phyloP scores from a whole-genome alignment of 148 eudicot species.

The Chenopodium suecicum region DNA sequence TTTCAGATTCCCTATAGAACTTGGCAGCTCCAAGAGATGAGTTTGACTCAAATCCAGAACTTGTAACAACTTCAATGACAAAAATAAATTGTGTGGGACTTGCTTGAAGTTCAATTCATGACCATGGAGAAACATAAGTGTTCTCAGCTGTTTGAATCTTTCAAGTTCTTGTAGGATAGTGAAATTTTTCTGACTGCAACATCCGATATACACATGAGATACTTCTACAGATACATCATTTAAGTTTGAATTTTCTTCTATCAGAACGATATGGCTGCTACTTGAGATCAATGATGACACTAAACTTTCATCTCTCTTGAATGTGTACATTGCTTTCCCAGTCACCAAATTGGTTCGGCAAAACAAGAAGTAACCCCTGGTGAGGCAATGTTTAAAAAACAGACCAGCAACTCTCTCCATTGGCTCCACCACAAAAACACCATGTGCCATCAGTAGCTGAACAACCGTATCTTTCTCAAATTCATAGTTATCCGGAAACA shows the following conservation, averaged over 20 bases:
- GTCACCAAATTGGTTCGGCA: background rate
- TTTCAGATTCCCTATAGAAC: constrained; percentile 22
- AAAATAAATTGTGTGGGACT: constrained; percentile 27
- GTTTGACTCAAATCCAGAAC: constrained; percentile 33
- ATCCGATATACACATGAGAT: constrained; percentile 10
- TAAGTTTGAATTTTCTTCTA: background rate
- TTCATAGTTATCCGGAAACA: constrained; percentile 14
- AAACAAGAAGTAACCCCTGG: background rate
- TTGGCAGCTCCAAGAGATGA: constrained; percentile 30
- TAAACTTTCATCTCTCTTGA: background rate
- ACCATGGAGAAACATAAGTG: constrained; percentile 18
- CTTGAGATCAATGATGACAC: background rate
- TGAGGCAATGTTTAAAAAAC: background rate
- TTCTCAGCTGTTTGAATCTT: constrained; percentile 5
- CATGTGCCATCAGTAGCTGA: constrained; percentile 16
- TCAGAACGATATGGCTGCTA: background rate
- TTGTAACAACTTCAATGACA: constrained; percentile 4
- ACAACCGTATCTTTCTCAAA: constrained; percentile 13
- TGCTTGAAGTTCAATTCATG: constrained; percentile 8
- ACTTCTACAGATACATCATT: background rate
- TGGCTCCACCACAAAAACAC: background rate
- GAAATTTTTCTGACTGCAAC: background rate
- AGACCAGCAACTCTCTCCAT: background rate
- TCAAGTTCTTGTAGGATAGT: background rate
- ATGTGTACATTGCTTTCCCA: background rate